These are phyloP conservation scores for Phoenix roebelenii DNA, from an alignment of 176 grass and related monocot species.

Conservation along the genomic window DNA sequence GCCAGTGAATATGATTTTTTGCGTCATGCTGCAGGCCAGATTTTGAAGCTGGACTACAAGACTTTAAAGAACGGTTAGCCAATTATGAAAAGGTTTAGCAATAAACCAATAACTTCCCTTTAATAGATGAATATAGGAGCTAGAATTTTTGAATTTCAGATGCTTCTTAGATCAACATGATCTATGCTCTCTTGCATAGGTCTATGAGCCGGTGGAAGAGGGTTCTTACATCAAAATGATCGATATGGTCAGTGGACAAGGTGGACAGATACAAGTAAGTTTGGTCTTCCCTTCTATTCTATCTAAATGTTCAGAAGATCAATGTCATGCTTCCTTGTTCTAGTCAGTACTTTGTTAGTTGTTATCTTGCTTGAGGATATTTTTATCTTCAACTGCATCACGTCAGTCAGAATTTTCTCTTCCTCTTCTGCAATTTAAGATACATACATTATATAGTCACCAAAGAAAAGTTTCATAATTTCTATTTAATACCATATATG, in stretches of 20 bases:
- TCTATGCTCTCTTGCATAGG: slow-evolving; percentile 32
- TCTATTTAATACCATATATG: no score
- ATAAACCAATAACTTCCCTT: no score
- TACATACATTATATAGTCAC: no score
- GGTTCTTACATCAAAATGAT: slow-evolving; percentile 99
- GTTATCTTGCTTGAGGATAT: no score
- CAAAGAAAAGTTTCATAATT: no score
- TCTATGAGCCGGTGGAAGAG: slow-evolving; percentile 86
- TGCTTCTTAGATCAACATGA: slow-evolving; percentile 7
- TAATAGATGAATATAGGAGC: no score
- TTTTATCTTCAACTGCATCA: no score
- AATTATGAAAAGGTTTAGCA: slow-evolving; percentile 86
- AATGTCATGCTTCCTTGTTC: no score
- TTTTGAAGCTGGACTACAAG: slow-evolving; percentile 86
- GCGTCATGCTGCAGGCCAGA: slow-evolving; percentile 50
- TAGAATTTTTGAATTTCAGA: not conserved
- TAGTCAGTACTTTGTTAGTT: no score
- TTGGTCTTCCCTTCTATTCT: not conserved
- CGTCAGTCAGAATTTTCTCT: no score
- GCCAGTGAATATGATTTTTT: slow-evolving; percentile 5
- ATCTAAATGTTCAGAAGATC: no score
- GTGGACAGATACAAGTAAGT: slow-evolving; percentile 78
- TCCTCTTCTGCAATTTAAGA: no score
- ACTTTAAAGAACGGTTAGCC: slow-evolving; percentile 82
- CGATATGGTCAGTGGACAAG: slow-evolving; percentile 79